phyloP scores from a whole-genome alignment of 2,329 filamentous ascomycete genomes.

The Falciphora oryzae region DNA sequence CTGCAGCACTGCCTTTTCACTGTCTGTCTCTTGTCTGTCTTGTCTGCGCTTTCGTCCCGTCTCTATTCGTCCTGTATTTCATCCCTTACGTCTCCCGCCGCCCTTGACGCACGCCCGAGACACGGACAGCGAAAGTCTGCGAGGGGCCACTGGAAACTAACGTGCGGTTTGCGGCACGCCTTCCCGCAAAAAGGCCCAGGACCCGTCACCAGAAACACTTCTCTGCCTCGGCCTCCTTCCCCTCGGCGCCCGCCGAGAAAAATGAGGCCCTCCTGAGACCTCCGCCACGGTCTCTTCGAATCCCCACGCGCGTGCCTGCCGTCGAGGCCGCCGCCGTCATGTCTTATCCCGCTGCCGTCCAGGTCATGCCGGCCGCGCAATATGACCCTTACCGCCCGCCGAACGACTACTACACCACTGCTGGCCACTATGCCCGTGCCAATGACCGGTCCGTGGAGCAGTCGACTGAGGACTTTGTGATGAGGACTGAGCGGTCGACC shows the following conservation, averaged over 20 bases:
- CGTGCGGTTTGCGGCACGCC: neutral
- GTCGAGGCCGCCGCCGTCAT: neutral
- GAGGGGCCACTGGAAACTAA: neutral
- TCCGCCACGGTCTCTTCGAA: slow-evolving; percentile 14
- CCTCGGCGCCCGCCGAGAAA: neutral
- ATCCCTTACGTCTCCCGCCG: neutral
- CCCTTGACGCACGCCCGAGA: neutral
- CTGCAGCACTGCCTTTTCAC: neutral
- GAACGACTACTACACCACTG: neutral
- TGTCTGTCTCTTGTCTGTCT: neutral
- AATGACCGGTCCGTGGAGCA: slow-evolving; percentile 19
- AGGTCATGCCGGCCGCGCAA: slow-evolving; percentile 2
- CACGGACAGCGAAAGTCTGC: neutral
- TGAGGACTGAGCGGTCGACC: slow-evolving; percentile 21
- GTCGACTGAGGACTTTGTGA: slow-evolving; percentile 20
- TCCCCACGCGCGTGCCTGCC: slow-evolving; percentile 13
- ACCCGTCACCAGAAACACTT: slow-evolving; percentile 8
- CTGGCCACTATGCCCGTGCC: slow-evolving; percentile 5
- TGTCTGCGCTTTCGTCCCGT: neutral
- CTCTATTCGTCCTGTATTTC: neutral
- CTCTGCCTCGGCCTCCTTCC: slow-evolving; percentile 11
- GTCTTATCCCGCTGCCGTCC: slow-evolving; percentile 1
- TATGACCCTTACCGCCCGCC: neutral
- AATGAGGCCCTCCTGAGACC: slow-evolving; percentile 13
- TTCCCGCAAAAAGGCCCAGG: neutral